phyloP scores from a whole-genome alignment of 2,329 filamentous ascomycete species.

The Dothideomycetidae sp. region DNA sequence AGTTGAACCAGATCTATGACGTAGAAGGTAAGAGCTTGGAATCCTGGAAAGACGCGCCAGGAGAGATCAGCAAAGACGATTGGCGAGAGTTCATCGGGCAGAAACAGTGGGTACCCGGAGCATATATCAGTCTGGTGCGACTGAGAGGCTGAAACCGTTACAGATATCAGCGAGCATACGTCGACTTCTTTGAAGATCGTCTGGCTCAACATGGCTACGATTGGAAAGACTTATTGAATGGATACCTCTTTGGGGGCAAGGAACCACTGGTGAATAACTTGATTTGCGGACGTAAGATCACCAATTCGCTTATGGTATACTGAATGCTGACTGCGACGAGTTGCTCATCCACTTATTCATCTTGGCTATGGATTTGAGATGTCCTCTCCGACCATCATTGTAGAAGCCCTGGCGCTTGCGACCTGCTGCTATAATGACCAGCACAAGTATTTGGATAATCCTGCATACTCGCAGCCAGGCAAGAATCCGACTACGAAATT shows the following conservation, averaged over 20 bases:
- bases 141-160: constrained; percentile 7
- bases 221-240: constrained; percentile 62
- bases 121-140: background rate
- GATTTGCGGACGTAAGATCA: constrained; percentile 52
- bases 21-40: constrained; percentile 56
- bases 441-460: constrained; percentile 54
- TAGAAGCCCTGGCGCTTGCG: constrained; percentile 68
- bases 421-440: constrained; percentile 43
- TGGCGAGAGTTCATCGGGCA: constrained; percentile 78
- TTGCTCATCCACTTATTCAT: constrained; percentile 87
- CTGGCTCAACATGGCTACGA: constrained; percentile 65
- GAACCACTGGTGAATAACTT: constrained; percentile 70
- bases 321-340: constrained; percentile 33
- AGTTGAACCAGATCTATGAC: constrained; percentile 73
- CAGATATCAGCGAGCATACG: constrained; percentile 72
- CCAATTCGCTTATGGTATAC: too few relatives aligned
- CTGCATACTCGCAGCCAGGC: constrained; percentile 52
- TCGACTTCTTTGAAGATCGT: constrained; percentile 93
- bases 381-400: constrained; percentile 67
- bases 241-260: constrained; percentile 62
- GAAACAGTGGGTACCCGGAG: constrained; percentile 36
- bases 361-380: constrained; percentile 89
- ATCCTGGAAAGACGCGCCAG: constrained; percentile 69
- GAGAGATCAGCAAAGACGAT: constrained; percentile 68
- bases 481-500: constrained; percentile 46